Conservation (phyloP, 176 grass and related monocot genomes). For the Alopecurus myosuroides region DNA sequence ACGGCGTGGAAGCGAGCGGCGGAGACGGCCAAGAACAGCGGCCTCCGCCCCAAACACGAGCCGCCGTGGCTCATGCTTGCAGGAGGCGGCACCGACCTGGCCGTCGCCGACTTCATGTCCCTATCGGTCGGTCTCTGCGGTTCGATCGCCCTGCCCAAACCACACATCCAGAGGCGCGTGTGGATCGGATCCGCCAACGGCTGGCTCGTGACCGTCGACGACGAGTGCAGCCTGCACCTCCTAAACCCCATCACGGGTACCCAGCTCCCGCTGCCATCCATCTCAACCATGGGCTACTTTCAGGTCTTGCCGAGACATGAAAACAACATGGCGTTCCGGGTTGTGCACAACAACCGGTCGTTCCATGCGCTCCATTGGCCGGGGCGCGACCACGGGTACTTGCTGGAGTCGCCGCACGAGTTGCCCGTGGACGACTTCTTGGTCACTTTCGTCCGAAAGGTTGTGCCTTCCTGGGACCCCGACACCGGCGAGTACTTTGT, state of each 20-base stretch:
- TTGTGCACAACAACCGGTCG: background rate
- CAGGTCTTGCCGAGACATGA: background rate
- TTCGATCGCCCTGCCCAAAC: background rate
- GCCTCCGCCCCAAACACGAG: background rate
- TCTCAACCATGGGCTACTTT: background rate
- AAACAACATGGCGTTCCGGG: background rate
- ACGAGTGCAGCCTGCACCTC: background rate
- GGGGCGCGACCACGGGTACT: background rate
- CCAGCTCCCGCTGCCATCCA: background rate
- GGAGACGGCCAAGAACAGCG: background rate
- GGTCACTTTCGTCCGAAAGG: too few relatives aligned
- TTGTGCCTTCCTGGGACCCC: background rate
- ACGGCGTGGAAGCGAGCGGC: background rate
- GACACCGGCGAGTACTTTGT: background rate
- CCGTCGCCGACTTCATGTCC: background rate
- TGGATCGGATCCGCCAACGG: background rate
- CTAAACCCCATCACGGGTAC: conserved; percentile 9
- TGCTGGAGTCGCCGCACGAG: background rate
- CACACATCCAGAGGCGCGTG: background rate
- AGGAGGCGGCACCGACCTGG: background rate
- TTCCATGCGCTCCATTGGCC: background rate
- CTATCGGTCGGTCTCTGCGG: background rate
- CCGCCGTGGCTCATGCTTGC: background rate
- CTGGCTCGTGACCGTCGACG: background rate
- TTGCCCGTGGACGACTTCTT: background rate